These are phyloP conservation scores for Phyllosticta ampelicida DNA, from an alignment of 2,329 filamentous ascomycete genomes.

Conservation along the genomic window DNA sequence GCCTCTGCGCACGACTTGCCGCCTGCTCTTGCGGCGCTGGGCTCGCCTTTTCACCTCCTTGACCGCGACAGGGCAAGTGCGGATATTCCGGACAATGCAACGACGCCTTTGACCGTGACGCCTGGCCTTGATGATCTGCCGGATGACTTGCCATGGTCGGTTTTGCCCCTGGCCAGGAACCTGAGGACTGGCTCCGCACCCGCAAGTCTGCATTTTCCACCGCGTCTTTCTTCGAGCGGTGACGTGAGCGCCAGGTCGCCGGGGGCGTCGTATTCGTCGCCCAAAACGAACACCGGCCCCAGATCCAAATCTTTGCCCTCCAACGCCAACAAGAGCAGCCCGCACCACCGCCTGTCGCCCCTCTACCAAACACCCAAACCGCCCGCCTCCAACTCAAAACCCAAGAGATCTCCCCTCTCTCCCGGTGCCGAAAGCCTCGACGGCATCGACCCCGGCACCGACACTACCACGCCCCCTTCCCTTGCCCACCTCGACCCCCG, in stretches of 20 bases:
- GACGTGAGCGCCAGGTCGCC: conserved; percentile 9
- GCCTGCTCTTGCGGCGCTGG: conserved; percentile 22
- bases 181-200: conserved; percentile 38
- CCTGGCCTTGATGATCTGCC: conserved; percentile 33
- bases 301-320: neutral
- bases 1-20: conserved; percentile 21
- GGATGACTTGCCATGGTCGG: conserved; percentile 30
- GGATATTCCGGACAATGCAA: conserved; percentile 27
- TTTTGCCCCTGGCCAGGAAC: conserved; percentile 37
- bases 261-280: neutral
- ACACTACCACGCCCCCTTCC: neutral
- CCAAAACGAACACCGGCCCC: neutral
- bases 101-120: conserved; percentile 22
- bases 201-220: conserved; percentile 29
- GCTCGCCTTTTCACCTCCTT: conserved; percentile 27
- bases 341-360: neutral
- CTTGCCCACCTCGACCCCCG: conserved; percentile 21
- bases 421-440: neutral
- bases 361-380: neutral
- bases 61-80: conserved; percentile 20
- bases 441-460: neutral
- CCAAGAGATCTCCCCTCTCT: neutral
- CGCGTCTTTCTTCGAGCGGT: neutral
- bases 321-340: neutral
- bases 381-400: neutral